phyloP scores from a whole-genome alignment of 225 moss, liverwort and hornwort species.

The Climacium dendroides region DNA sequence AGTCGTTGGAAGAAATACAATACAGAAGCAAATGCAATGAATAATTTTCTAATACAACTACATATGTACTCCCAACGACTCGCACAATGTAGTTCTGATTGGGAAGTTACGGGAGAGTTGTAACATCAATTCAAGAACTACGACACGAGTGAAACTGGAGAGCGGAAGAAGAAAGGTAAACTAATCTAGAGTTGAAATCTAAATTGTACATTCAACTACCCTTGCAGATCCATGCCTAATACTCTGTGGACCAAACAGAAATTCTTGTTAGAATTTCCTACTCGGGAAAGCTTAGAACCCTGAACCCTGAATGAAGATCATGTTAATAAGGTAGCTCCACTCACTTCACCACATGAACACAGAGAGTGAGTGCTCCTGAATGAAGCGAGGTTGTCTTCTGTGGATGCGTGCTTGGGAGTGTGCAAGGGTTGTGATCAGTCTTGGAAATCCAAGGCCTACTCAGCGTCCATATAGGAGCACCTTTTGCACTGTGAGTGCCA shows the following conservation, averaged over 20 bases:
- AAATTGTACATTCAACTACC: not conserved
- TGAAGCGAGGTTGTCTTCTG: too few relatives aligned
- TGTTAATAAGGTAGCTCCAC: too few relatives aligned
- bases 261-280: not conserved
- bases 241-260: not conserved
- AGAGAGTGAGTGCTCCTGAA: too few relatives aligned
- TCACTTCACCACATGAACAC: too few relatives aligned
- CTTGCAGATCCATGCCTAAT: not conserved
- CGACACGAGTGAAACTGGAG: not conserved
- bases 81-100: not conserved
- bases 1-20: not conserved
- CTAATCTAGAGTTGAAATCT: too few relatives aligned
- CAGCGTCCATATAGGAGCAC: too few relatives aligned
- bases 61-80: not conserved
- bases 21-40: fast-evolving
- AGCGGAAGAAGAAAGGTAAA: not conserved
- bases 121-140: not conserved
- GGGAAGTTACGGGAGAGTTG: not conserved
- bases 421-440: too few relatives aligned
- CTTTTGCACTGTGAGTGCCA: too few relatives aligned
- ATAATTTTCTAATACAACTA: too few relatives aligned
- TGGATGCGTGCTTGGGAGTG: too few relatives aligned
- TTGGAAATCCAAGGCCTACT: too few relatives aligned
- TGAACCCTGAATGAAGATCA: too few relatives aligned
- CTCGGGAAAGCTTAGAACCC: not conserved